phyloP scores from a whole-genome alignment of 2,329 filamentous ascomycete genomes.

The Beauveria asiatica region DNA sequence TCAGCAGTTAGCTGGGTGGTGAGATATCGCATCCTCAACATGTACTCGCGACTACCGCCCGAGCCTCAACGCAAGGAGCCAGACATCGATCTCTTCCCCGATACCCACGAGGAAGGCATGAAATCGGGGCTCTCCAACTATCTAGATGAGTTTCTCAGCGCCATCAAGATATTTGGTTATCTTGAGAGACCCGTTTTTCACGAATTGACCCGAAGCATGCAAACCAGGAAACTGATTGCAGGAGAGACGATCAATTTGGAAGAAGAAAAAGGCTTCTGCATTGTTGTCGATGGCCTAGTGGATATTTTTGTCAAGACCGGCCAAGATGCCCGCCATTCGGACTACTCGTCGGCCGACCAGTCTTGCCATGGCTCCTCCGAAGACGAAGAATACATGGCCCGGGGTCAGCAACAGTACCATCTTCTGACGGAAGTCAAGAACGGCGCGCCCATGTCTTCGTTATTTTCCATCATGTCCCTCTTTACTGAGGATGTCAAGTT shows the following conservation, averaged over 20 bases:
- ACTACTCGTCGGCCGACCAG: constrained; percentile 13
- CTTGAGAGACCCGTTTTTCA: constrained; percentile 95
- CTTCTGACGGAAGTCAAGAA: constrained; percentile 96
- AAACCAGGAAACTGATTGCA: constrained; percentile 90
- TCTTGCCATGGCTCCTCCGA: constrained; percentile 36
- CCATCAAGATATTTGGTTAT: constrained; percentile 98
- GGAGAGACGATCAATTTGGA: constrained; percentile 92
- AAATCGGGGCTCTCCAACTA: constrained; percentile 95
- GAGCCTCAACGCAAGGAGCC: constrained; percentile 95
- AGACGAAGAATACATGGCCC: constrained; percentile 59
- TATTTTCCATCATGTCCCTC: constrained; percentile 93
- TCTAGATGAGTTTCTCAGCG: constrained; percentile 92
- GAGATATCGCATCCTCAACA: constrained; percentile 90
- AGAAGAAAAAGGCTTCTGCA: constrained; percentile 95
- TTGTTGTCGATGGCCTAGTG: constrained; percentile 92
- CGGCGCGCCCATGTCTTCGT: constrained; percentile 93
- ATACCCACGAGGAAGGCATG: constrained; percentile 78
- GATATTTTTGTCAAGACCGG: constrained; percentile 97
- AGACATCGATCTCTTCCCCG: constrained; percentile 88
- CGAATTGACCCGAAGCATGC: constrained; percentile 95
- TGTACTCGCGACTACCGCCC: constrained; percentile 88
- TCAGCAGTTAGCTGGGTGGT: constrained; percentile 92
- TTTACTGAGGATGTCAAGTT: constrained; percentile 94
- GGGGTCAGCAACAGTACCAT: constrained; percentile 78
- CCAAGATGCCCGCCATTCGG: constrained; percentile 35